Conservation (phyloP, 2,329 filamentous ascomycete species). For the Epichloe amarillans region DNA sequence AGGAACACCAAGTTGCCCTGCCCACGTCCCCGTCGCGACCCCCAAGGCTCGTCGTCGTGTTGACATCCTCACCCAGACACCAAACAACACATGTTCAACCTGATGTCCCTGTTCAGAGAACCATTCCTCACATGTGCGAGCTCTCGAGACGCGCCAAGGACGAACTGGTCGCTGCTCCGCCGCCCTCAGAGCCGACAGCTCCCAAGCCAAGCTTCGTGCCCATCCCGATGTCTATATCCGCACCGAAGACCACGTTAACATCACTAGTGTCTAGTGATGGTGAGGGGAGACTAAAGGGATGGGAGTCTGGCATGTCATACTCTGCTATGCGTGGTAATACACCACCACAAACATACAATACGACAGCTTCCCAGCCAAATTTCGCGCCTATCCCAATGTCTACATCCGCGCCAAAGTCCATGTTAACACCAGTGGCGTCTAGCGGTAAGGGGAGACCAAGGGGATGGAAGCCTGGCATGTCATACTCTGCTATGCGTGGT, state of each 20-base stretch:
- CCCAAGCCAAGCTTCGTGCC: not conserved
- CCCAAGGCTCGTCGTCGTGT: not conserved
- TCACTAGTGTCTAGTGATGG: conserved; percentile 1
- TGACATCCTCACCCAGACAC: not conserved
- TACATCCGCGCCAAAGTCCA: not conserved
- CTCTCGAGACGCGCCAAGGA: not conserved
- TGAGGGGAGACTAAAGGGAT: conserved; percentile 37
- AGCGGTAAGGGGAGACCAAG: conserved; percentile 30
- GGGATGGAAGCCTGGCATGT: conserved; percentile 25
- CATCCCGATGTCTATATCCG: not conserved
- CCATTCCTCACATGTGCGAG: not conserved
- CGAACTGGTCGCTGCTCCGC: not conserved
- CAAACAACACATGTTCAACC: not conserved
- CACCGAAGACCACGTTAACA: not conserved
- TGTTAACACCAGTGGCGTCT: not conserved
- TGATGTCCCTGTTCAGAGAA: not conserved
- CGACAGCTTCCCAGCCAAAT: not conserved
- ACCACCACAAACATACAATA: not conserved
- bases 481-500: conserved; percentile 14
- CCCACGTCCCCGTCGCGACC: not conserved
- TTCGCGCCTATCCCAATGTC: not conserved
- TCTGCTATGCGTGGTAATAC: conserved; percentile 10
- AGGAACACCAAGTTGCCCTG: not conserved
- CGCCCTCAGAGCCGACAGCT: not conserved
- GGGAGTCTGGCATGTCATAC: conserved; percentile 19